A percentile compares a stretch with the other conserved stretches of the same genome.
Evolutionary conservation across 495 filamentous ascomycete genomes (phyloP).

Genomic region (Penicillium ucsense): DNA sequence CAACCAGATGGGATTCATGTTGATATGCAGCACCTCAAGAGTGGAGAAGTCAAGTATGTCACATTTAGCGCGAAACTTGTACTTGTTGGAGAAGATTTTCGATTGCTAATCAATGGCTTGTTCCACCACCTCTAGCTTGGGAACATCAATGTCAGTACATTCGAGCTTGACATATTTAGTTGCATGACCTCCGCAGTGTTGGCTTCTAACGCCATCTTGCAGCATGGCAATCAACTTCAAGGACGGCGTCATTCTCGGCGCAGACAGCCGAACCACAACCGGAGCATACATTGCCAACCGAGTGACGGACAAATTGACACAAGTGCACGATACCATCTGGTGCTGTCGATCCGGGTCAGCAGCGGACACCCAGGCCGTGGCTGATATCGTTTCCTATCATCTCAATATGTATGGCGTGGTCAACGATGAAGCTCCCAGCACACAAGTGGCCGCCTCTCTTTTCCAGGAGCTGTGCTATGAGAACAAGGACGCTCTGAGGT

Average conservation of each 20-base stretch:
- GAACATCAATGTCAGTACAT: conserved; percentile 85
- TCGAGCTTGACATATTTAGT: conserved; percentile 11
- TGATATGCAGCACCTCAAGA: conserved; percentile 93
- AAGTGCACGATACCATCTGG: conserved; percentile 98
- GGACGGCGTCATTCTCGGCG: conserved; percentile 91
- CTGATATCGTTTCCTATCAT: conserved; percentile 95
- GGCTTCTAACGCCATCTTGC: conserved; percentile 5
- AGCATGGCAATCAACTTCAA: conserved; percentile 86
- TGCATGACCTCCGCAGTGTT: background rate
- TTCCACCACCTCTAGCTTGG: conserved; percentile 49
- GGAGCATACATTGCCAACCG: conserved; percentile 98
- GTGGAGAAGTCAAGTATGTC: conserved; percentile 82
- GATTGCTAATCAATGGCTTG: too few relatives aligned
- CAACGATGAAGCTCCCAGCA: conserved; percentile 82
- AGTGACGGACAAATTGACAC: conserved; percentile 97
- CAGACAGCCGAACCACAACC: conserved; percentile 96
- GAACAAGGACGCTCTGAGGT: conserved; percentile 91
- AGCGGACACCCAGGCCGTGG: conserved; percentile 94
- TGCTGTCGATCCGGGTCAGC: conserved; percentile 96
- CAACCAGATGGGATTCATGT: conserved; percentile 90
- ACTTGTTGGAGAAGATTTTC: too few relatives aligned
- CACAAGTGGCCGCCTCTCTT: conserved; percentile 83
- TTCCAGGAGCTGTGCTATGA: conserved; percentile 97
- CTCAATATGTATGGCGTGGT: conserved; percentile 82
- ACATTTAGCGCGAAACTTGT: too few relatives aligned